Evolutionary conservation across 1,284 basidiomycete species (phyloP).

Genomic region (Hymenochaete sp.): DNA sequence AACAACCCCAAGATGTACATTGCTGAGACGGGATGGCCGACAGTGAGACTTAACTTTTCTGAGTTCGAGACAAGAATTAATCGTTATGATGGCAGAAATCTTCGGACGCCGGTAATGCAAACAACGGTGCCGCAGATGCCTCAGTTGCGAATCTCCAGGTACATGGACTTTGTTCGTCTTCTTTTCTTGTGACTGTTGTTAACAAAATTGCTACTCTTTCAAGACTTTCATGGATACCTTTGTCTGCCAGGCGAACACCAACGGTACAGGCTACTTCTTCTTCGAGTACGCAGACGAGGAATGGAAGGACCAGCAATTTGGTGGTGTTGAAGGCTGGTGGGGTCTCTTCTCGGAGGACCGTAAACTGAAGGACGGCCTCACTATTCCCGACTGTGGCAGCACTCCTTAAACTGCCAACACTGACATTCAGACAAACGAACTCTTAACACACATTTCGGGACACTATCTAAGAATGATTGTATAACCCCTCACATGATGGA

Average conservation of each 20-base stretch:
- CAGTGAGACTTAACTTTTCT: conserved; percentile 34
- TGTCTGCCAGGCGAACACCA: conserved; percentile 79
- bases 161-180: too few species aligned
- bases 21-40: conserved; percentile 93
- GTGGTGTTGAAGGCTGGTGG: conserved; percentile 81
- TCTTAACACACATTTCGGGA: too few species aligned
- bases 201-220: too few species aligned
- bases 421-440: too few species aligned
- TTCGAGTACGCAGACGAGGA: conserved; percentile 81
- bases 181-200: too few species aligned
- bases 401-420: too few species aligned
- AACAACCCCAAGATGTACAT: conserved; percentile 78
- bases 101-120: conserved; percentile 44
- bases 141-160: conserved; percentile 61
- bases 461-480: too few species aligned
- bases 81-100: conserved; percentile 38
- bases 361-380: conserved; percentile 44
- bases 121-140: conserved; percentile 60
- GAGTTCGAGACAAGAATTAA: not conserved
- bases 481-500: too few species aligned
- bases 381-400: conserved; percentile 45
- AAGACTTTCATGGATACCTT: conserved; percentile 78
- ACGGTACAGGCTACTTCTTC: conserved; percentile 80
- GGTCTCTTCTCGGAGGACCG: conserved; percentile 55
- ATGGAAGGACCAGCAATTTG: conserved; percentile 73